Percentiles rank a stretch among this genome's conserved stretches.
These are phyloP conservation scores for Boletellus emodensis DNA, from an alignment of 768 basidiomycete species.

Conservation along the genomic window DNA sequence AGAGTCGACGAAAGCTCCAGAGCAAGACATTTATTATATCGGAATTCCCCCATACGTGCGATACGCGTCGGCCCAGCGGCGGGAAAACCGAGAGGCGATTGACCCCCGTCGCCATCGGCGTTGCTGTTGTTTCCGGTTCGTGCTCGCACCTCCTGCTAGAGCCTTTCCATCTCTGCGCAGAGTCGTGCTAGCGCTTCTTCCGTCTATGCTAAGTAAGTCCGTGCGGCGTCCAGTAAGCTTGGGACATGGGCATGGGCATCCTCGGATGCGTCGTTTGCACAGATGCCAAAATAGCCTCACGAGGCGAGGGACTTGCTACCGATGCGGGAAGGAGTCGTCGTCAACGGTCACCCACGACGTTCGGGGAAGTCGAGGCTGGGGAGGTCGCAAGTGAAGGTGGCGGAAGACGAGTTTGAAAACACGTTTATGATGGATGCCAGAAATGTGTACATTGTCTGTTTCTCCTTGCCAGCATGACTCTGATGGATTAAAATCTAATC, in stretches of 20 bases:
- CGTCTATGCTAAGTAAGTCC: conserved; percentile 18
- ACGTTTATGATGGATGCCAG: too few relatives aligned
- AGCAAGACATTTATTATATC: conserved; percentile 2
- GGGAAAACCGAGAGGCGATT: not conserved
- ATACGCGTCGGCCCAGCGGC: not conserved
- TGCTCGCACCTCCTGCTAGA: conserved; percentile 9
- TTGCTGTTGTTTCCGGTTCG: not conserved
- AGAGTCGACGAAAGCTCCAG: not conserved
- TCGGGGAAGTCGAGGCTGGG: too few relatives aligned
- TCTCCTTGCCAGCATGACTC: too few relatives aligned
- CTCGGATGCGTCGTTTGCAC: too few relatives aligned
- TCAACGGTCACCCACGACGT: too few relatives aligned
- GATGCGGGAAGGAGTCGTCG: too few relatives aligned
- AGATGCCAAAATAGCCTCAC: too few relatives aligned
- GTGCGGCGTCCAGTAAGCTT: conserved; percentile 16
- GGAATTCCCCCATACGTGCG: not conserved
- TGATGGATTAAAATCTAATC: not conserved
- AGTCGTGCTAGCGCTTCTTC: conserved; percentile 19
- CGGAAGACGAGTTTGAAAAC: too few relatives aligned
- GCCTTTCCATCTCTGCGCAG: conserved; percentile 19
- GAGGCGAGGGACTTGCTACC: too few relatives aligned
- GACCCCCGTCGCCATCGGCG: not conserved
- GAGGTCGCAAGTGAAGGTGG: too few relatives aligned
- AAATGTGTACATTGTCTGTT: too few relatives aligned
- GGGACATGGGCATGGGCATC: too few relatives aligned